phyloP scores from a whole-genome alignment of 2,329 filamentous ascomycete genomes.

The Lecanicillium sp. region DNA sequence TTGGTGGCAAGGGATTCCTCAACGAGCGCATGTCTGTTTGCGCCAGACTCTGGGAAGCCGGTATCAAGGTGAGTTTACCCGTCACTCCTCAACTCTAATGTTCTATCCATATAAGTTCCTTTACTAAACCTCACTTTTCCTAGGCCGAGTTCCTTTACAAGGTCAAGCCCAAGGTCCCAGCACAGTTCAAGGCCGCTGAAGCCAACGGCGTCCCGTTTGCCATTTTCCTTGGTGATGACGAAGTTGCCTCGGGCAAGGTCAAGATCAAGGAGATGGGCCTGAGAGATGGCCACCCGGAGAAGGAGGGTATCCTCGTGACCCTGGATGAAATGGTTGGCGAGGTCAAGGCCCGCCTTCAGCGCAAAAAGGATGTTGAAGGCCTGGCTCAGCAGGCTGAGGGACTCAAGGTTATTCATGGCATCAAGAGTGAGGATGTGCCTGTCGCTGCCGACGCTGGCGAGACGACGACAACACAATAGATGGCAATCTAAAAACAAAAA shows the following conservation, averaged over 20 bases:
- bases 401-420: constrained; percentile 36
- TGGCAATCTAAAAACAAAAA: background rate
- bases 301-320: constrained; percentile 73
- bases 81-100: background rate
- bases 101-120: background rate
- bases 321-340: constrained; percentile 55
- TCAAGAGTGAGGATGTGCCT: constrained; percentile 30
- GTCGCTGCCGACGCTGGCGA: constrained; percentile 1
- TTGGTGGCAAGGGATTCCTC: constrained; percentile 79
- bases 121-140: constrained; percentile 14
- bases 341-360: constrained; percentile 40
- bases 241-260: constrained; percentile 73
- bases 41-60: constrained; percentile 72
- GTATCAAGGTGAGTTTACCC: constrained; percentile 57
- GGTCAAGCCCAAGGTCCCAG: constrained; percentile 77
- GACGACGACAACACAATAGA: constrained; percentile 8
- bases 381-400: constrained; percentile 35
- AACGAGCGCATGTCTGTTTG: constrained; percentile 78
- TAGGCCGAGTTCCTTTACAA: constrained; percentile 83
- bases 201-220: constrained; percentile 70
- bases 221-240: constrained; percentile 85
- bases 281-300: constrained; percentile 76
- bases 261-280: constrained; percentile 75
- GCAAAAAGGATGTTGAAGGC: constrained; percentile 34
- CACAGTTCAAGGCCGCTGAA: constrained; percentile 90